Conservation (phyloP, 1,284 basidiomycete genomes). For the Papiliotrema terrestris region DNA sequence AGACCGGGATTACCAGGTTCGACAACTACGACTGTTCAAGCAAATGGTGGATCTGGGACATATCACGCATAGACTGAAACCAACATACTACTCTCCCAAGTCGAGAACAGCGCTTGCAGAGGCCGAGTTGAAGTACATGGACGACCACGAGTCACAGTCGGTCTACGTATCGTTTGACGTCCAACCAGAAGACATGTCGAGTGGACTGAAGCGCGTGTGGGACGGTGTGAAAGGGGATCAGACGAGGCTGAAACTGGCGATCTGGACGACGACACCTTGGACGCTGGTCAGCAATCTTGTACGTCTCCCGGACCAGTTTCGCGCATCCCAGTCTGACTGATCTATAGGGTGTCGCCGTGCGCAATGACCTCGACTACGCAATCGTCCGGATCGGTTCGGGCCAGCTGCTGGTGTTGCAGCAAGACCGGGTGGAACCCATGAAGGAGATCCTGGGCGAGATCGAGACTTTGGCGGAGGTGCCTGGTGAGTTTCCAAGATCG, state of each 20-base stretch:
- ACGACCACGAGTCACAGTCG: conserved; percentile 81
- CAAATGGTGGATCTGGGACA: conserved; percentile 70
- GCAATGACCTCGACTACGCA: conserved; percentile 68
- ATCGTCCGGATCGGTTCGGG: conserved; percentile 53
- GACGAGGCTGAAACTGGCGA: conserved; percentile 59
- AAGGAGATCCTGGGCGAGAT: conserved; percentile 56
- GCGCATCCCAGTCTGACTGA: background rate
- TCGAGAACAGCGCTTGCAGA: conserved; percentile 92
- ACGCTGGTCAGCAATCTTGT: conserved; percentile 95
- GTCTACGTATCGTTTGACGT: conserved; percentile 80
- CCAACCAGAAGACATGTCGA: conserved; percentile 31
- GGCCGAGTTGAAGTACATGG: conserved; percentile 87
- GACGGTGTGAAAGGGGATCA: conserved; percentile 5
- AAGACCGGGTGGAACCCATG: conserved; percentile 62
- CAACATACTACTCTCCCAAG: conserved; percentile 94
- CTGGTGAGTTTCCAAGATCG: conserved; percentile 50
- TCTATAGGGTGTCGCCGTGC: conserved; percentile 75
- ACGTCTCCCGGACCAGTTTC: conserved; percentile 15
- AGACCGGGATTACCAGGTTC: conserved; percentile 85
- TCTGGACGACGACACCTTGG: conserved; percentile 99
- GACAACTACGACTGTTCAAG: conserved; percentile 82
- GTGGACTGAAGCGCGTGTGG: conserved; percentile 21
- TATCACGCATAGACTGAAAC: conserved; percentile 81
- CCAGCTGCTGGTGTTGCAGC: conserved; percentile 62
- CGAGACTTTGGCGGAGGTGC: conserved; percentile 54